Evolutionary conservation across 2,329 filamentous ascomycete genomes (phyloP).

Genomic region (Aureobasidium musti): DNA sequence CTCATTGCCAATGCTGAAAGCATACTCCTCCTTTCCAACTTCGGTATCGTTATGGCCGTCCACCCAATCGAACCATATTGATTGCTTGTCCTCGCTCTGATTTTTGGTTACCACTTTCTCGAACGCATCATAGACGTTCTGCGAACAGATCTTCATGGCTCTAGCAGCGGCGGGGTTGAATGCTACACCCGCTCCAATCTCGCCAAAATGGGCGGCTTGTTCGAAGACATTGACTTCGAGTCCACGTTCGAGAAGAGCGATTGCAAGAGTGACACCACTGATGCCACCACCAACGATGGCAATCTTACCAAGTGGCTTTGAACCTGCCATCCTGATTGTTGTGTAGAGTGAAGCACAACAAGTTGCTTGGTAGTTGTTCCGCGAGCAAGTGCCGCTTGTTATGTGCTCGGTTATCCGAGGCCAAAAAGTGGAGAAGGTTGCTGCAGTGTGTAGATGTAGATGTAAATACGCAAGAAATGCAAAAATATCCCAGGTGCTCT

Average conservation of each 20-base stretch:
- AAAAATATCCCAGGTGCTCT: neutral
- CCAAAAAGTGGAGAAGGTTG: neutral
- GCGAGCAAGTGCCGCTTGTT: neutral
- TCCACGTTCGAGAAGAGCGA: conserved; percentile 50
- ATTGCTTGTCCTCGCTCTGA: conserved; percentile 40
- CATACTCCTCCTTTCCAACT: conserved; percentile 35
- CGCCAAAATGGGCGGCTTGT: conserved; percentile 55
- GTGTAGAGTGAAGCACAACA: neutral
- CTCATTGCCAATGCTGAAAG: conserved; percentile 36
- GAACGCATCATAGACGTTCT: conserved; percentile 49
- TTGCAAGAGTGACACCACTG: conserved; percentile 57
- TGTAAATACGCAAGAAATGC: neutral
- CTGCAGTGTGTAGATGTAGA: neutral
- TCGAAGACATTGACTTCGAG: conserved; percentile 59
- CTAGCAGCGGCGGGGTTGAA: conserved; percentile 58
- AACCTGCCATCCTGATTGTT: conserved; percentile 3
- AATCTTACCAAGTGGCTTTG: conserved; percentile 46
- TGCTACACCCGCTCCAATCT: conserved; percentile 61
- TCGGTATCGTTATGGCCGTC: conserved; percentile 40
- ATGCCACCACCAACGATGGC: conserved; percentile 64
- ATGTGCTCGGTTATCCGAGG: neutral
- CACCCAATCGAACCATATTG: conserved; percentile 49
- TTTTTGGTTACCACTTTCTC: conserved; percentile 47
- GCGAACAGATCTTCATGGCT: conserved; percentile 57
- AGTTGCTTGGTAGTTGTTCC: neutral